These are phyloP conservation scores for Teunomyces panamensis DNA, from an alignment of 805 yeast genomes.

Conservation along the genomic window DNA sequence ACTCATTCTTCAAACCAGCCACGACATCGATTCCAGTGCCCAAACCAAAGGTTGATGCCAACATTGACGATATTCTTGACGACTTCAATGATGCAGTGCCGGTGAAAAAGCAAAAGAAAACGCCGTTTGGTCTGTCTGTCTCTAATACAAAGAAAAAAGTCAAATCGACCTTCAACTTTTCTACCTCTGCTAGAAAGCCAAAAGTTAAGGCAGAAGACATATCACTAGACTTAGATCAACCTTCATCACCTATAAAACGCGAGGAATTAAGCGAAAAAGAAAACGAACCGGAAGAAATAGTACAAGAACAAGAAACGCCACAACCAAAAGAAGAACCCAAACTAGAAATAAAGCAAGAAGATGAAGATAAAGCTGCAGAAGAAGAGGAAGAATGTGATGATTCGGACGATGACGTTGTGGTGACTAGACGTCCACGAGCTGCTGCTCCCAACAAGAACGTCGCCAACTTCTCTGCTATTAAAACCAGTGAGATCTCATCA, in stretches of 20 bases:
- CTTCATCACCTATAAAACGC: slow-evolving; percentile 38
- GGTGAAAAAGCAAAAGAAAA: slow-evolving; percentile 13
- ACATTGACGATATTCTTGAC: slow-evolving; percentile 64
- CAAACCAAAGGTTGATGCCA: slow-evolving; percentile 44
- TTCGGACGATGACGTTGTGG: slow-evolving; percentile 58
- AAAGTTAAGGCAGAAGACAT: slow-evolving; percentile 17
- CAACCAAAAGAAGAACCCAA: slow-evolving; percentile 11
- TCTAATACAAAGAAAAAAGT: slow-evolving; percentile 14
- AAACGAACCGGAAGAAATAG: slow-evolving; percentile 10
- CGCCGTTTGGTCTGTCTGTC: slow-evolving; percentile 12
- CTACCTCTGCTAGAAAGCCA: slow-evolving; percentile 17
- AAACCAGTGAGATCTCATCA: slow-evolving; percentile 23
- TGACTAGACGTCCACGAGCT: slow-evolving; percentile 50
- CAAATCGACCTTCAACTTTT: slow-evolving; percentile 25
- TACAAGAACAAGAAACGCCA: background rate
- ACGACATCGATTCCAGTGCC: slow-evolving; percentile 27
- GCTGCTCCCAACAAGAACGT: slow-evolving; percentile 38
- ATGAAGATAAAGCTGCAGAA: slow-evolving; percentile 8
- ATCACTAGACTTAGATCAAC: slow-evolving; percentile 16
- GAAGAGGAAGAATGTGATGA: slow-evolving; percentile 34
- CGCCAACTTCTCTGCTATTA: slow-evolving; percentile 39
- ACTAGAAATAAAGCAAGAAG: background rate
- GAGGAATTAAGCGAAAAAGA: slow-evolving; percentile 10
- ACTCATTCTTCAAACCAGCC: slow-evolving; percentile 50
- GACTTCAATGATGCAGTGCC: slow-evolving; percentile 40